Base-by-base conservation (phyloP, 179 eudicot species). In the Camellia oleifera region DNA sequence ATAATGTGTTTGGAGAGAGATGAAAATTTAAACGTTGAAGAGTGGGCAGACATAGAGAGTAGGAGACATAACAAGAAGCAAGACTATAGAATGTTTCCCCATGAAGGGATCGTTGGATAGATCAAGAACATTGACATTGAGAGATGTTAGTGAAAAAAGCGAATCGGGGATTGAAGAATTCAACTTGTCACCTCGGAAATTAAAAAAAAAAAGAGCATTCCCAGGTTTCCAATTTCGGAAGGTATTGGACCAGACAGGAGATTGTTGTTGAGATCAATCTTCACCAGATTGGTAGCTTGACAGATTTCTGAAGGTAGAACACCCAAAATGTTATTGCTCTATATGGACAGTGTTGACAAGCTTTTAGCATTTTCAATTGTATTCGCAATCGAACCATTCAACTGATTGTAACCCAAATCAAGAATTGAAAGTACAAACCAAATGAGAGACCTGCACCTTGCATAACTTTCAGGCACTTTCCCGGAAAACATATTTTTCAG, bases 391-490 rank as follows among this genome's bases (percentile, higher is more conserved):
- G 90, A 77, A 65, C 98, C 98, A 45, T 79, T 84, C 62, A 95
- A 80, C 71, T 78, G 86, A 79, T 95, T 95, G 64, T 80, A 83
- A 61, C 84, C 87, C 81, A 95, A 69, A 81, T 95, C 99, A 77
- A 95, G 88, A 45, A 95, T 90, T 98, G 74, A 95, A 54, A 94
- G 92, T 42, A 98, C 91, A 67, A 95, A 91, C 48, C 99, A 91
- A 11, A 86, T 45, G 48, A 95, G 85, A 79, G 97, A 91, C 60
- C 62, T 69, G 79, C 99, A 95, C 63, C 78, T 84, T 76, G 87
- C 85, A 83, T 91, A 94, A 63, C 77, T 88, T 73, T 86, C 90
- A 10, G 98, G 98, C 48, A 95, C 7, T 57, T 83, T 82, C 77
- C 99, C 99, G 0, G 88, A 81, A 68, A 95, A 84, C 84, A 52